Evolutionary conservation across 768 basidiomycete species (phyloP).

Genomic region (Serendipita sp.): DNA sequence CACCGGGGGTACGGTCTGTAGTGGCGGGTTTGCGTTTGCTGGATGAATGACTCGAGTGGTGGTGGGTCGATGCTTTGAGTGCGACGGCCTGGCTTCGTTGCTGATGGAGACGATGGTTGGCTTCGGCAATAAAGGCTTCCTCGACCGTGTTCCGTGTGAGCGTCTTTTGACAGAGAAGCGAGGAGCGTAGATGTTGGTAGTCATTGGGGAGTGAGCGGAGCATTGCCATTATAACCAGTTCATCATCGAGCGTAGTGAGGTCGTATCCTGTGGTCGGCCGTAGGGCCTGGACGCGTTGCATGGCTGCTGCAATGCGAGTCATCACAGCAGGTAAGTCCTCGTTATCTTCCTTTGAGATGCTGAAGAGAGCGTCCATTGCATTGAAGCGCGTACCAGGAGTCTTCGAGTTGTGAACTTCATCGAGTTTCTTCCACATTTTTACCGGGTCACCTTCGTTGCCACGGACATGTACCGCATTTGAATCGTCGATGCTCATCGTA

Average conservation of each 20-base stretch:
- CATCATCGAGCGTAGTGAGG: background rate
- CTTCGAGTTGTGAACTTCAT: conserved; percentile 12
- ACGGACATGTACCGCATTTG: background rate
- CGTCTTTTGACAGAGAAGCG: background rate
- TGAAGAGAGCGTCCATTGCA: conserved; percentile 12
- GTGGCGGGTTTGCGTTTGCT: too few species aligned
- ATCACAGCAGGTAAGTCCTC: conserved; percentile 10
- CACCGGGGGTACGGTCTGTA: background rate
- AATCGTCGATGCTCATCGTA: background rate
- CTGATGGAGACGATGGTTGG: background rate
- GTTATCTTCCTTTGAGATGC: conserved; percentile 11
- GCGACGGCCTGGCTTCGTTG: background rate
- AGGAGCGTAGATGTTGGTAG: background rate
- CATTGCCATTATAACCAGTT: background rate
- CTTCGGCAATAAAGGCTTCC: background rate
- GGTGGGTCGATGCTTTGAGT: background rate
- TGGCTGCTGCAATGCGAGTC: conserved; percentile 7
- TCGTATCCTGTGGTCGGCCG: background rate
- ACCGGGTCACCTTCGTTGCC: background rate
- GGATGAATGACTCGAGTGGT: background rate
- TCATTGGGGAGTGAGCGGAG: background rate
- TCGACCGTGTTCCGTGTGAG: background rate
- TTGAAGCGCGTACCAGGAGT: conserved; percentile 12
- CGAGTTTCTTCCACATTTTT: conserved; percentile 12
- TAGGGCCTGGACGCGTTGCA: conserved; percentile 12